Conservation (phyloP, 768 basidiomycete genomes). For the Leccinum obscurum region DNA sequence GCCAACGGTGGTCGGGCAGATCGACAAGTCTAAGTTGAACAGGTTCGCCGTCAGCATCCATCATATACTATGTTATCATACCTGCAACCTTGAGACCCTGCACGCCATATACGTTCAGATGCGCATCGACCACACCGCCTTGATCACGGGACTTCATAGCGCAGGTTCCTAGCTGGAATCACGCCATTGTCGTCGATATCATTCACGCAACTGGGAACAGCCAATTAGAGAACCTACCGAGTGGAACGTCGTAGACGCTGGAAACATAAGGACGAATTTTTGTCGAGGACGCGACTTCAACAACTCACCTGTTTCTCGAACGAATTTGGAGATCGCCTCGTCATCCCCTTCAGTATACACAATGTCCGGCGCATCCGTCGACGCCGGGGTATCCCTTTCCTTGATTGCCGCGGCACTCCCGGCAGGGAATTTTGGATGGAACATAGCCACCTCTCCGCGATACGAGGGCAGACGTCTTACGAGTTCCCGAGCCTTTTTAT, state of each 20-base stretch:
- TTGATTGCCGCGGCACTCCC: constrained; percentile 26
- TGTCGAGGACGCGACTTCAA: background rate
- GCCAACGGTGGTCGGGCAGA: constrained; percentile 5
- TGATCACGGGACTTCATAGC: constrained; percentile 63
- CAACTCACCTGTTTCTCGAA: constrained; percentile 18
- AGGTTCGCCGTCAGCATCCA: background rate
- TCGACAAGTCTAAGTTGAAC: constrained; percentile 1
- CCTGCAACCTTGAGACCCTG: constrained; percentile 61
- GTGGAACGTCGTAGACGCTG: background rate
- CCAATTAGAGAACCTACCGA: background rate
- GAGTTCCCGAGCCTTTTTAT: constrained; percentile 54
- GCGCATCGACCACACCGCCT: constrained; percentile 63
- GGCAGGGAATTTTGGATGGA: constrained; percentile 25
- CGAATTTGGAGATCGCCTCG: constrained; percentile 31
- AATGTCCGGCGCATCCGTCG: constrained; percentile 32
- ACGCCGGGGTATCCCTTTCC: background rate
- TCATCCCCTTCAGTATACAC: constrained; percentile 37
- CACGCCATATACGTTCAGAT: constrained; percentile 63
- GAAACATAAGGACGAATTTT: background rate
- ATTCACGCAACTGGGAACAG: background rate
- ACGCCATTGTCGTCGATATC: background rate
- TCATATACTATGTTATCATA: constrained; percentile 17
- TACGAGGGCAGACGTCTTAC: constrained; percentile 48
- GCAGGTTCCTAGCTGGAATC: constrained; percentile 48
- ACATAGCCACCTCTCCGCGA: constrained; percentile 9